phyloP scores from a whole-genome alignment of 2,329 filamentous ascomycete species.

The Lojkania enalia region DNA sequence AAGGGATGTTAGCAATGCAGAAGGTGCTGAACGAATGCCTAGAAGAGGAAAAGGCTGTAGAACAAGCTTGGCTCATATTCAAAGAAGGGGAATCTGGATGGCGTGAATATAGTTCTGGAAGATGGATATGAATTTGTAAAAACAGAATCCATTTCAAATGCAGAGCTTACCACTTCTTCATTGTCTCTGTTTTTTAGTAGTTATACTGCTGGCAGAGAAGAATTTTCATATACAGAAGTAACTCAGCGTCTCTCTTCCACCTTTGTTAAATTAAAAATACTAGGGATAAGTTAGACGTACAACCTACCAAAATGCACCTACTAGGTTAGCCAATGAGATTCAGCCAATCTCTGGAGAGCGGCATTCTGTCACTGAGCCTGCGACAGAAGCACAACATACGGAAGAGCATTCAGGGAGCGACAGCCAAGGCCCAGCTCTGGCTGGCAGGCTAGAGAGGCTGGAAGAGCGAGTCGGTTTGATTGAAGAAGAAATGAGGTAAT shows the following conservation, averaged over 20 bases:
- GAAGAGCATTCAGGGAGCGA: constrained; percentile 2
- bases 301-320: not conserved
- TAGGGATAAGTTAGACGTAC: not conserved
- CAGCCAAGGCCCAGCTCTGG: not conserved
- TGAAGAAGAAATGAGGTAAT: constrained; percentile 3
- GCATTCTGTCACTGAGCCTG: constrained; percentile 6
- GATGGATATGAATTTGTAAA: constrained; percentile 2
- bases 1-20: constrained; percentile 4
- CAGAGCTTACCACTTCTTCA: not conserved
- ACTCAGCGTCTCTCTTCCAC: not conserved
- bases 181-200: constrained; percentile 1
- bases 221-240: not conserved
- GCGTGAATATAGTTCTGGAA: constrained; percentile 3
- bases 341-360: constrained; percentile 4
- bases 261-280: constrained; percentile 2
- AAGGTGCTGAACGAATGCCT: constrained; percentile 4
- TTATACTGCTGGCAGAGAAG: constrained; percentile 1
- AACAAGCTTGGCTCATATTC: constrained; percentile 6
- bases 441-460: not conserved
- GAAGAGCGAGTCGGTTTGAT: constrained; percentile 1
- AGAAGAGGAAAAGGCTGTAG: not conserved
- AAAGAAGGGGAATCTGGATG: constrained; percentile 1
- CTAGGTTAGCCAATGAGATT: constrained; percentile 8
- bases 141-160: constrained; percentile 1
- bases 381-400: constrained; percentile 5